These are phyloP conservation scores for Blastobotrys attinorum DNA, from an alignment of 805 yeast species.

Conservation along the genomic window DNA sequence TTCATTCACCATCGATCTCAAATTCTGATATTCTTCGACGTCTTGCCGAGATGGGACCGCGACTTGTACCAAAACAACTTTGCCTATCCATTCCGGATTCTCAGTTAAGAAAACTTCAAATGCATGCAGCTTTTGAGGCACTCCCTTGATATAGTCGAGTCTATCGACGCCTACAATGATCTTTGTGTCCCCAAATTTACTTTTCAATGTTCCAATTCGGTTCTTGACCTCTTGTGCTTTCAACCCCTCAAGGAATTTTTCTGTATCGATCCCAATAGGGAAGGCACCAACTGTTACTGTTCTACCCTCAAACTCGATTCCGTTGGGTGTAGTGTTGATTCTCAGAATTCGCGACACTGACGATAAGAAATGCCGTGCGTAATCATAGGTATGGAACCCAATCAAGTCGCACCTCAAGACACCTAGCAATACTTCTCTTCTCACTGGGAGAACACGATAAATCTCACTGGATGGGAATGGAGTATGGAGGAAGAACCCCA, in stretches of 20 bases:
- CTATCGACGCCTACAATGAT: constrained; percentile 96
- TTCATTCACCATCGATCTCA: constrained; percentile 92
- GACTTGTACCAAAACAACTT: constrained; percentile 89
- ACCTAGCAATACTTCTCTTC: constrained; percentile 86
- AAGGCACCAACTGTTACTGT: constrained; percentile 87
- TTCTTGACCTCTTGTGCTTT: constrained; percentile 51
- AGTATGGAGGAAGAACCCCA: constrained; percentile 94
- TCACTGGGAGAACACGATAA: constrained; percentile 89
- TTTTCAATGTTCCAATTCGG: constrained; percentile 56
- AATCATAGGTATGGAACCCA: constrained; percentile 99
- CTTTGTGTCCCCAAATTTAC: constrained; percentile 67
- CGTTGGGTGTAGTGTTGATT: constrained; percentile 82
- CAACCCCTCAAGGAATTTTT: constrained; percentile 76
- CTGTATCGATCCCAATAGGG: constrained; percentile 98
- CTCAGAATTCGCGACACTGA: constrained; percentile 79
- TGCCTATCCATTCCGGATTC: constrained; percentile 98
- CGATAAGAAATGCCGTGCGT: constrained; percentile 90
- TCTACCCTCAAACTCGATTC: constrained; percentile 69
- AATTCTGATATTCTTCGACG: constrained; percentile 92
- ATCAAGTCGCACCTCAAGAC: constrained; percentile 88
- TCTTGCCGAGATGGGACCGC: constrained; percentile 98
- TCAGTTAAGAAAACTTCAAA: constrained; percentile 85
- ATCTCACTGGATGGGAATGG: constrained; percentile 98
- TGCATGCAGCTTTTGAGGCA: constrained; percentile 94
- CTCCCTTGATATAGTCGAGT: constrained; percentile 94